A percentile compares a stretch with the other conserved stretches of the same genome.
phyloP scores from a whole-genome alignment of 2,329 filamentous ascomycete species.

The Ascochyta rabiei region DNA sequence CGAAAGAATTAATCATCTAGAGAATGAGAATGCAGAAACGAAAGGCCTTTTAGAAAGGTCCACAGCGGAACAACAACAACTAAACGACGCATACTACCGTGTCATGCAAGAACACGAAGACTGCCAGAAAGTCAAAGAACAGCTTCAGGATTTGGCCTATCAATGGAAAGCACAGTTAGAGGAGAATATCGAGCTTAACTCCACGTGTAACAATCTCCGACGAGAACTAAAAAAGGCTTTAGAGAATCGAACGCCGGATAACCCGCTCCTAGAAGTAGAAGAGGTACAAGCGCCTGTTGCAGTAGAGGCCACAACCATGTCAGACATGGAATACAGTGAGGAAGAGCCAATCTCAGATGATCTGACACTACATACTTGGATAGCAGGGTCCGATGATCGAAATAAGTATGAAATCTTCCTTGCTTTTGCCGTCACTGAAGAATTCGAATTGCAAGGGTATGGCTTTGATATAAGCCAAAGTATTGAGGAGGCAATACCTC shows the following conservation, averaged over 20 bases:
- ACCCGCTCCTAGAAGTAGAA: neutral
- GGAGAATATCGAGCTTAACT: constrained; percentile 7
- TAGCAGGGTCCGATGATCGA: too few relatives aligned
- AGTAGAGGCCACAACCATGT: constrained; percentile 15
- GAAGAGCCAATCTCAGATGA: constrained; percentile 11
- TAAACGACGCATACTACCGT: constrained; percentile 6
- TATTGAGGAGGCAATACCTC: too few relatives aligned
- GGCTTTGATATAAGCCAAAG: too few relatives aligned
- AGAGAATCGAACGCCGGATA: neutral
- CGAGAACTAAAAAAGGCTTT: constrained; percentile 7
- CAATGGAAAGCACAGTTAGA: constrained; percentile 11
- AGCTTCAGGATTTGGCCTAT: constrained; percentile 9
- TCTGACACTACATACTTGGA: constrained; percentile 6
- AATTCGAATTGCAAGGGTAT: constrained; percentile 10
- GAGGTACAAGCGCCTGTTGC: constrained; percentile 8
- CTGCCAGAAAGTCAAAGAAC: too few relatives aligned
- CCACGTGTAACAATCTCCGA: constrained; percentile 6
- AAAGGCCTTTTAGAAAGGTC: constrained; percentile 10
- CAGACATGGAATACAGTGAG: constrained; percentile 11
- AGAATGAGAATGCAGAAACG: constrained; percentile 12
- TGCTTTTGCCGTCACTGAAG: constrained; percentile 6
- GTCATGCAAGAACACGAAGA: constrained; percentile 1
- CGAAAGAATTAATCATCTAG: too few relatives aligned
- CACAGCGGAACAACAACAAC: constrained; percentile 1
- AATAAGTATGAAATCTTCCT: constrained; percentile 13